Base-by-base conservation (phyloP, 331 rosid species). In the Malus hybrid region DNA sequence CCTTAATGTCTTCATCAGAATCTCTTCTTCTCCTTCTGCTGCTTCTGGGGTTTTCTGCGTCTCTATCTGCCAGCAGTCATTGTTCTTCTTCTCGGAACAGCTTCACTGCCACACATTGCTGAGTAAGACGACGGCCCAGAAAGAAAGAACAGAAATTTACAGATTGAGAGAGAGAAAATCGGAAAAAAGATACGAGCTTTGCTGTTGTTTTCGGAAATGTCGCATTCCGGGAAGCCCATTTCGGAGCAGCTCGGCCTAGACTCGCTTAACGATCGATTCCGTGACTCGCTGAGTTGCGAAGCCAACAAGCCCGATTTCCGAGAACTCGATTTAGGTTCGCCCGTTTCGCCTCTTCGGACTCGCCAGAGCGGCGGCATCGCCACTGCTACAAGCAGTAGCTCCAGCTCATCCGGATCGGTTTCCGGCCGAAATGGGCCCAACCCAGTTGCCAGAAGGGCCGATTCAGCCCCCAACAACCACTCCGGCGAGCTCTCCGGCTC, bases 271-370 rank as follows among this genome's bases (percentile, higher is more conserved):
- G 92, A 90, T 83, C 96, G 93, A 31, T 79, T 91, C 76, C 86
- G 87, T 9, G 86, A 91, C 52, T 80, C 90, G 2, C 62, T 93
- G 60, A 86, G 69, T 68, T 86, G 91, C 73, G 95, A 85, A 74
- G 85, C 79, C 4, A 90, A 92, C 84, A 94, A 94, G 80, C 96
- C 97, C 20, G 97, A 94, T 72, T 88, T 87, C 80, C 82, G 96
- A n/a, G 97, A 94, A 70, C 92, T 90, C 85, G 91, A 94, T 94
- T 93, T 92, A 71, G 97, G 97, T 61, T 94, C 99, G 4, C 99
- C 99, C 3, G 92, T 92, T 66, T 94, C 99, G 54, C 97, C 99
- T 16, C 85, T 94, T 65, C 84, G 97, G 60, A 73, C 89, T 11
- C 91, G 91, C 1, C 80, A 73, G 11, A 62, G 59, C 19, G 42